Base-by-base conservation (phyloP, 306 rosid genomes). In the Prunus fruticosa region DNA sequence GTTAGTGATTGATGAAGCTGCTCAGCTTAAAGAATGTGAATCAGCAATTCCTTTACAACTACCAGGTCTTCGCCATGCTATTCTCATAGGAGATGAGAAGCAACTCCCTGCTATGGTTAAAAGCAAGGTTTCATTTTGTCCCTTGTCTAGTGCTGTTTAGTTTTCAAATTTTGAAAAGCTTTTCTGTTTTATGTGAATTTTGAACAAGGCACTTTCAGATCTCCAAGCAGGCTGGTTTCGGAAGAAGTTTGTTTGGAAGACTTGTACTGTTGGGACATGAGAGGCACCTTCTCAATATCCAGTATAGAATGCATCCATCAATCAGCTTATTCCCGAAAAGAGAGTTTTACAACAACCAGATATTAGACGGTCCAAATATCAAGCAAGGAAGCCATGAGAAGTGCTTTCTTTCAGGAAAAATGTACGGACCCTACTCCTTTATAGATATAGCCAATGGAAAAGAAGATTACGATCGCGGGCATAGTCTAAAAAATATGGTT, bases 1-100 rank as follows among this genome's bases (percentile, higher is more conserved):
- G 76, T 79, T 83, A 52, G 71, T 86, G 74, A 69, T 86, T 54
- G 89, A 86, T 77, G 89, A 86, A 80, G 89, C 85, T 23, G 89
- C 89, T 50, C 87, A 80, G 75, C 82, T 86, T 54, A 86, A 86
- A 80, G 89, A 86, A 74, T 80, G 86, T 66, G 87, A 86, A 63
- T 74, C 87, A 46, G 66, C 45, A 19, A 82, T 86, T 64, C 87
- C 89, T 53, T 63, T 82, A 64, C 89, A 80, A 66, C 81, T 82
- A 30, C 85, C 85, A 0, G 67, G 81, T 49, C 76, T 86, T 76
- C 83, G 74, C 28, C 85, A 86, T 80, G 79, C 71, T 71, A 77
- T 86, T 30, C 83, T 86, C 34, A 47, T 86, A 49, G 89, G 89
- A 57, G 89, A 83, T 25, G 87, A 30, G 32, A 30, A 30, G 32